These are phyloP conservation scores for Sarocladium brachiariae DNA, from an alignment of 2,329 filamentous ascomycete genomes.

Conservation along the genomic window DNA sequence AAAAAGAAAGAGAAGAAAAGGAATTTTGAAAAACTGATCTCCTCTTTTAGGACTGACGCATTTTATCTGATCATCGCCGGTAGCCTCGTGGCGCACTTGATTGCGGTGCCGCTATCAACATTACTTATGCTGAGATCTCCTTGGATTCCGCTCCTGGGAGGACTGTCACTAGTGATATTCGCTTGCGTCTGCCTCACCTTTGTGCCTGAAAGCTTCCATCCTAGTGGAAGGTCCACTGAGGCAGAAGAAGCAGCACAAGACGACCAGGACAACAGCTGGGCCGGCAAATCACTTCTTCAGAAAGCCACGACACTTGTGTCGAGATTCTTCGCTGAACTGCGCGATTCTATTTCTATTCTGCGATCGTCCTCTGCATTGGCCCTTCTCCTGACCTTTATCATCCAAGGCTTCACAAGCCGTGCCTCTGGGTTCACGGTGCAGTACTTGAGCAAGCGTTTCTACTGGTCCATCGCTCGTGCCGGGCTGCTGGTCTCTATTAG, in stretches of 20 bases:
- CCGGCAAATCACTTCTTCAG: neutral
- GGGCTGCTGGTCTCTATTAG: slow-evolving; percentile 16
- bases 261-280: neutral
- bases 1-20: neutral
- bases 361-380: slow-evolving; percentile 5
- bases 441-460: slow-evolving; percentile 13
- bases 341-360: neutral
- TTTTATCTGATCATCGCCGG: neutral
- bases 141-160: neutral
- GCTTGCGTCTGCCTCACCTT: neutral
- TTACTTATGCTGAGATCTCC: neutral
- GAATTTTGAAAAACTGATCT: too few relatives aligned
- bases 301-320: neutral
- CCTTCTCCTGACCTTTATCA: slow-evolving; percentile 10
- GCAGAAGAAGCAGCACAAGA: neutral
- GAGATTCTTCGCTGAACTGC: neutral
- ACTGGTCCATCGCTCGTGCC: slow-evolving; percentile 14
- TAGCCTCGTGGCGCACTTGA: neutral
- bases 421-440: slow-evolving; percentile 9
- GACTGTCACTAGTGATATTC: neutral
- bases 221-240: neutral
- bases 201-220: neutral
- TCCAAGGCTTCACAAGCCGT: slow-evolving; percentile 4
- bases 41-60: neutral
- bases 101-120: neutral